Evolutionary conservation across 306 rosid species (phyloP).

Genomic region (Prunus campanulata): DNA sequence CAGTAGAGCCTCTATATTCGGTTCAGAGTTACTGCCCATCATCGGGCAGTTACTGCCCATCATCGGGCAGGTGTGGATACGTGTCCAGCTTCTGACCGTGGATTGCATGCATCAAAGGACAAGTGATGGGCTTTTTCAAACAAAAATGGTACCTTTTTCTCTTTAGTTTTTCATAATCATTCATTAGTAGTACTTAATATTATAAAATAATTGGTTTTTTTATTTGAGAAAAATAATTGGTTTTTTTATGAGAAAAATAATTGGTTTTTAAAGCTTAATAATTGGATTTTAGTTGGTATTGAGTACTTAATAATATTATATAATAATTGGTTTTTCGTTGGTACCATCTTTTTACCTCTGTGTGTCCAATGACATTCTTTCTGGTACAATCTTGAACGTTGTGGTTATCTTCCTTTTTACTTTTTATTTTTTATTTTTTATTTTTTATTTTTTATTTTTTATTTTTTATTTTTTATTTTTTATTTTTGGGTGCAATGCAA

Average conservation of each 20-base stretch:
- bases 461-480: too few species aligned
- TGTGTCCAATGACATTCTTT: background rate
- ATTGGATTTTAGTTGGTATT: background rate
- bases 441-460: too few species aligned
- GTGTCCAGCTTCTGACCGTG: background rate
- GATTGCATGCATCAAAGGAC: background rate
- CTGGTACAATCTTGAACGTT: background rate
- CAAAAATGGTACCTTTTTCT: background rate
- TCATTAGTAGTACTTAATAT: background rate
- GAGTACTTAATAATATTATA: background rate
- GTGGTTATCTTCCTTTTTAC: too few species aligned
- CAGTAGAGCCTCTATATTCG: background rate
- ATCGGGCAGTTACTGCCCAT: background rate
- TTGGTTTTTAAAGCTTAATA: background rate
- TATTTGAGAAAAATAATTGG: too few species aligned
- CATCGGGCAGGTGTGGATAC: background rate
- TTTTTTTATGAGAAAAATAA: background rate
- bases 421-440: too few species aligned
- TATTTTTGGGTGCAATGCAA: background rate
- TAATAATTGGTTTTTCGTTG: background rate
- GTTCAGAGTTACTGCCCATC: background rate
- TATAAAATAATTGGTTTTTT: background rate
- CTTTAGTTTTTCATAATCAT: too few species aligned
- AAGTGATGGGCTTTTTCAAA: background rate
- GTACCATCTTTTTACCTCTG: background rate